Conservation (phyloP, 768 basidiomycete species). For the Pulveroboletus frians region DNA sequence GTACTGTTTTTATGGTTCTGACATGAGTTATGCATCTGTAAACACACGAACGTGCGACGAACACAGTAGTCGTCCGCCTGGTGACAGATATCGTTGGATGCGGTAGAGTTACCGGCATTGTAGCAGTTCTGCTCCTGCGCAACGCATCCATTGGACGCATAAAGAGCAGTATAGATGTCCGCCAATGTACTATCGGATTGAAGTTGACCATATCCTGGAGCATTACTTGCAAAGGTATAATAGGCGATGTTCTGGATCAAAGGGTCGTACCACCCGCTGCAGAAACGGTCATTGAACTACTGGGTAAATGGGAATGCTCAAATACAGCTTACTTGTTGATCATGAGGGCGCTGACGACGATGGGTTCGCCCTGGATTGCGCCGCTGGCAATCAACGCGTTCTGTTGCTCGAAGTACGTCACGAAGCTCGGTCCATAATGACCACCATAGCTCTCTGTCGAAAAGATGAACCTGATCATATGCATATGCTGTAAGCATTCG, state of each 20-base stretch:
- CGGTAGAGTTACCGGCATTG: constrained; percentile 42
- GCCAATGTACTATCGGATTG: constrained; percentile 42
- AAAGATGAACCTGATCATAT: constrained; percentile 46
- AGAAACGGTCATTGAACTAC: not conserved
- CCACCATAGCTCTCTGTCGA: constrained; percentile 67
- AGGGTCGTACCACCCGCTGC: constrained; percentile 63
- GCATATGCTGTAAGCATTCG: not conserved
- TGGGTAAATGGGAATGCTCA: not conserved
- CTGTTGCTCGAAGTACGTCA: constrained; percentile 60
- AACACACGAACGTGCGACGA: constrained; percentile 18
- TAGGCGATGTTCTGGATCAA: constrained; percentile 59
- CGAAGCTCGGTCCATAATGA: constrained; percentile 62
- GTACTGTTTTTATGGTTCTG: constrained; percentile 26
- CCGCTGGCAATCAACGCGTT: constrained; percentile 47
- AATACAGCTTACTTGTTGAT: constrained; percentile 48
- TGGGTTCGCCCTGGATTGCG: constrained; percentile 41
- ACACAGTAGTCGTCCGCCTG: constrained; percentile 55
- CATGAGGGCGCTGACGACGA: constrained; percentile 57
- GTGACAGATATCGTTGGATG: constrained; percentile 47
- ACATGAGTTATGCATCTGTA: not conserved
- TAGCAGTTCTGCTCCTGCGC: constrained; percentile 54
- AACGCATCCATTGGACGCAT: constrained; percentile 44
- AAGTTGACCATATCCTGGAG: constrained; percentile 64
- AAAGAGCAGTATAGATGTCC: constrained; percentile 46
- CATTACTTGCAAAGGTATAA: constrained; percentile 53